phyloP scores from a whole-genome alignment of 129 eudicot genomes.

The Lactuca saligna region DNA sequence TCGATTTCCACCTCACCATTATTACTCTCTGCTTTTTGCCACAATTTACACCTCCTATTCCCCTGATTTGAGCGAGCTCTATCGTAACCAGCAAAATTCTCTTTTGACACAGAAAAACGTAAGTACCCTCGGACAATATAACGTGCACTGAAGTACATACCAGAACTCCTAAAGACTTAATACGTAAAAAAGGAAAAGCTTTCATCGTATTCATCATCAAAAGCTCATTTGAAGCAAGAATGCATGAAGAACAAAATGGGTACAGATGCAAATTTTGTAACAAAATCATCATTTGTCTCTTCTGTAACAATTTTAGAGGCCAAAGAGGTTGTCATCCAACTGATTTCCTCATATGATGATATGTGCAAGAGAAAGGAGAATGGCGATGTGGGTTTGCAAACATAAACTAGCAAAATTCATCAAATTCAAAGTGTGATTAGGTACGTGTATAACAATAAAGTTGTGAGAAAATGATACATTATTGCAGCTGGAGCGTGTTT shows the following conservation, averaged over 20 bases:
- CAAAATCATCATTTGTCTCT: neutral
- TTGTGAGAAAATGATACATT: constrained; percentile 67
- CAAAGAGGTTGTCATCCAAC: neutral
- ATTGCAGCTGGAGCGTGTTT: constrained; percentile 65
- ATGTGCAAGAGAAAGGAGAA: neutral
- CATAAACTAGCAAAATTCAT: too few species aligned
- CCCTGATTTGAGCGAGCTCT: too few species aligned
- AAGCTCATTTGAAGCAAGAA: neutral
- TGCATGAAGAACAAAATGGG: neutral
- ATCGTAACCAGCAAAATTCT: neutral
- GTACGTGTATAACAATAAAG: constrained; percentile 64
- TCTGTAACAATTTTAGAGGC: neutral
- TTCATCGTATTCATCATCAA: neutral
- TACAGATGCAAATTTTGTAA: neutral
- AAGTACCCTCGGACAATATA: constrained; percentile 69
- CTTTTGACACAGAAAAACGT: constrained; percentile 51
- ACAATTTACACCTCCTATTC: too few species aligned
- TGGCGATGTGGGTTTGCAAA: neutral
- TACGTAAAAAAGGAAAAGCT: constrained; percentile 44
- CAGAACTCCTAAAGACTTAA: constrained; percentile 53
- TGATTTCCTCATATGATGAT: neutral
- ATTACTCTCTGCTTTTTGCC: too few species aligned
- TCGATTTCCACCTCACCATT: too few species aligned
- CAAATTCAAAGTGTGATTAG: constrained; percentile 29
- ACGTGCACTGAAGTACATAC: constrained; percentile 63